A percentile compares a stretch with the other conserved stretches of the same genome.
Conservation (phyloP, 495 filamentous ascomycete species). For the Neurospora discreta region DNA sequence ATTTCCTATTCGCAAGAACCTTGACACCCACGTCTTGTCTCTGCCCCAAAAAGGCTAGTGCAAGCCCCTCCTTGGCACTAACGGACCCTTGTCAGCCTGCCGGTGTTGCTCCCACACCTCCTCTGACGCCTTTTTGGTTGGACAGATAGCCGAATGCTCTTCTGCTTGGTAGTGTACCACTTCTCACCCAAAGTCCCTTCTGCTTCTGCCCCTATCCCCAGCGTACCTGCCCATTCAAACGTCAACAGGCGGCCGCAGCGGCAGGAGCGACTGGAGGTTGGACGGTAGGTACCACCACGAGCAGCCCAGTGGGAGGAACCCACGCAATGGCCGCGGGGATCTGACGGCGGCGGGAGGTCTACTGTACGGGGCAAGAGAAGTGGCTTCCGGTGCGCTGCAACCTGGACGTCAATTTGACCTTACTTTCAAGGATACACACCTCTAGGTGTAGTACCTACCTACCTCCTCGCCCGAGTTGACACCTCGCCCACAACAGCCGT, state of each 20-base stretch:
- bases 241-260: not conserved
- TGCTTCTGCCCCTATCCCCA: not conserved
- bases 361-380: not conserved
- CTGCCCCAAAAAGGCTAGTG: conserved; percentile 5
- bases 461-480: not conserved
- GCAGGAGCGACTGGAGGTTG: not conserved
- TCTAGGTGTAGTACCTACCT: too few species aligned
- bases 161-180: not conserved
- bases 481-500: not conserved
- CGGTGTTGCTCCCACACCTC: conserved; percentile 15
- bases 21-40: not conserved
- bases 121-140: not conserved
- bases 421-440: not conserved
- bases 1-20: conserved; percentile 4
- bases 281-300: not conserved
- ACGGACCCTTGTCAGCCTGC: conserved; percentile 12
- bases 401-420: not conserved
- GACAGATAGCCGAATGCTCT: not conserved
- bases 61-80: conserved; percentile 6
- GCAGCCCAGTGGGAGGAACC: not conserved
- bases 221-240: not conserved
- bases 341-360: not conserved
- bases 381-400: not conserved
- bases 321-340: not conserved
- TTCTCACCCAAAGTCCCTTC: conserved; percentile 1